Evolutionary conservation across 163 green algal species (phyloP).

Genomic region (Scenedesmus sp.): DNA sequence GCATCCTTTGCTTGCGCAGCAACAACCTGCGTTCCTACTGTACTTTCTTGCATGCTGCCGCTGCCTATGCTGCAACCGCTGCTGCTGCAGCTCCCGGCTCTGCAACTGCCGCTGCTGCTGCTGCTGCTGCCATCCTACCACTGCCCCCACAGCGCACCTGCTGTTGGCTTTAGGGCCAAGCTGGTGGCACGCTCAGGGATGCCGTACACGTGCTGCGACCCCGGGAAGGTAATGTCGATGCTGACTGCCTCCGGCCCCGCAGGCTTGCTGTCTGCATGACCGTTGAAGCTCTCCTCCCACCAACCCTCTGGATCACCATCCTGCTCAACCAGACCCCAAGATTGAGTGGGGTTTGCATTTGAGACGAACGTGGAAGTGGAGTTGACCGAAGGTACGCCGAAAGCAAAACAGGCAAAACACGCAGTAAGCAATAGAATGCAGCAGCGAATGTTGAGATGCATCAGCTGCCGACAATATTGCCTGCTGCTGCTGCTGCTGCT

Average conservation of each 20-base stretch:
- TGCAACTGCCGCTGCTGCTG: neutral
- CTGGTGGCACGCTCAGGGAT: conserved; percentile 90
- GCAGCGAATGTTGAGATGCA: neutral
- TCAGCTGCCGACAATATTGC: neutral
- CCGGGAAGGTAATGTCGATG: conserved; percentile 93
- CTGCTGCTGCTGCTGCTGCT: neutral
- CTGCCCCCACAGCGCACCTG: conserved; percentile 48
- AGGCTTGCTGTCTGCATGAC: conserved; percentile 89
- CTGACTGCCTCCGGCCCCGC: conserved; percentile 91
- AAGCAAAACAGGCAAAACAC: neutral
- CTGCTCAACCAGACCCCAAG: conserved; percentile 44
- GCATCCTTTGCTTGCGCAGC: neutral
- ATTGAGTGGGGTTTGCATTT: neutral
- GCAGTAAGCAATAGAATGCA: neutral
- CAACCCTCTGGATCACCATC: conserved; percentile 86
- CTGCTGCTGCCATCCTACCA: neutral
- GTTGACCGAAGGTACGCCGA: neutral
- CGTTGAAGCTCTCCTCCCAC: conserved; percentile 96
- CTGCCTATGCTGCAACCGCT: neutral
- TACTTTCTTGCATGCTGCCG: neutral
- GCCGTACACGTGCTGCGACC: conserved; percentile 83
- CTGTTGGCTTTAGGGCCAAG: conserved; percentile 85
- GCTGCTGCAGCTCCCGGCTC: too few species aligned
- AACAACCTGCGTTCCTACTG: neutral
- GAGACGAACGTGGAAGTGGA: neutral